A percentile compares a stretch with the other conserved stretches of the same genome.
phyloP scores from a whole-genome alignment of 306 rosid species.

The Myrica gale region DNA sequence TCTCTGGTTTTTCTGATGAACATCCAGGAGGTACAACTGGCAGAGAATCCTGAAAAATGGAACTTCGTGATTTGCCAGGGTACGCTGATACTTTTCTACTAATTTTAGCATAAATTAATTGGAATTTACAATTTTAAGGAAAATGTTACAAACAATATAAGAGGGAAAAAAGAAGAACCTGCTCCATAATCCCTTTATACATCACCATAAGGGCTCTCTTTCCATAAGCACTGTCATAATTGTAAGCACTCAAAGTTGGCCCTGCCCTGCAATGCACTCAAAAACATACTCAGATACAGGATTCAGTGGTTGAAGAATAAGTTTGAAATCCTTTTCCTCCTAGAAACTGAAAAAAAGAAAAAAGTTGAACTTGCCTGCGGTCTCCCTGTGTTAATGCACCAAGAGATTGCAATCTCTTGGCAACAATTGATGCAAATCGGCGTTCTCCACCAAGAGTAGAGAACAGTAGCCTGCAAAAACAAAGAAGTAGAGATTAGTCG shows the following conservation, averaged over 20 bases:
- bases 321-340: conserved; percentile 24
- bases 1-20: conserved; percentile 64
- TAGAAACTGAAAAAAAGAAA: conserved; percentile 21
- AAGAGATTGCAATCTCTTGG: conserved; percentile 94
- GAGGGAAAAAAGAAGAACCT: conserved; percentile 46
- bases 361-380: conserved; percentile 67
- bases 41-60: conserved; percentile 62
- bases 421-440: conserved; percentile 97
- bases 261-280: conserved; percentile 77
- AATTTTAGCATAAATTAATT: conserved; percentile 6
- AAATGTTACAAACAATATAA: too few relatives aligned
- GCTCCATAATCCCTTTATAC: conserved; percentile 95
- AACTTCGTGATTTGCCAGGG: conserved; percentile 33
- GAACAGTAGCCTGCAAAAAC: conserved; percentile 73
- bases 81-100: conserved; percentile 18
- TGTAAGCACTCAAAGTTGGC: conserved; percentile 81
- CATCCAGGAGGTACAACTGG: conserved; percentile 97
- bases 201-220: conserved; percentile 77
- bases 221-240: conserved; percentile 93
- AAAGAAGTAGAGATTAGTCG: conserved; percentile 9
- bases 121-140: too few relatives aligned
- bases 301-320: conserved; percentile 20
- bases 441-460: conserved; percentile 97
- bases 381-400: conserved; percentile 99
- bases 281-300: conserved; percentile 34